Base-by-base conservation (phyloP, 768 basidiomycete species). In the Leccinum truebloodii region DNA sequence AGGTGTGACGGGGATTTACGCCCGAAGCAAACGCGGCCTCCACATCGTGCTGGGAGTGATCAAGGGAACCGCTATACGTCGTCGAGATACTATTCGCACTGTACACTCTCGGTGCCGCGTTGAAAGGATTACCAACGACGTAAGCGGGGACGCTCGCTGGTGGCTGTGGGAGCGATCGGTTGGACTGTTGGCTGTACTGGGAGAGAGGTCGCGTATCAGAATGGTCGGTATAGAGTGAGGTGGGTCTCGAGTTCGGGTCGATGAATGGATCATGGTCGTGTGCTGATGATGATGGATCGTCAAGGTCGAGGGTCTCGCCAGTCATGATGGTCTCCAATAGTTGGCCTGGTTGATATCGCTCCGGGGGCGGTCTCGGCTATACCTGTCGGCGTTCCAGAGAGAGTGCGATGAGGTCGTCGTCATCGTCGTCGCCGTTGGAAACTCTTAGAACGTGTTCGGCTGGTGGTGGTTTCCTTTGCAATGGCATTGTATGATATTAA, bases 11-110 rank as follows among this genome's bases (percentile, higher is more conserved):
- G 7, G 83, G 76, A 64, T 80, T 76, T 58, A 80, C 79, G 7
- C 86, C 88, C 0, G 88, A 87, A 9, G 89, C 80, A 63, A 87
- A 91, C 3, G 86, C 88, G 2, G 86, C 88, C 65, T 89, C 88
- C 0, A 83, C 75, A 66, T 89, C 87, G 54, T 85, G 79, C 48
- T 79, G 78, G 69, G 87, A 88, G 69, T 87, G 86, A 65, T 86
- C 86, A 14, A 86, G 63, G 6, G 65, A 63, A 14, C 34, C 51
- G 20, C 75, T 73, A 8, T 75, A 64, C 30, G 77, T 72, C 28
- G 74, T 74, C 28, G 79, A 73, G 54, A 77, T 66, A 53, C 73
- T 63, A 18, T 73, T 67, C 22, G 9, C 28, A 44, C 24, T 44
- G 20, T 65, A 59, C 26, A 59, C 18, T 30, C 59, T 59, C 1